Evolutionary conservation across 495 filamentous ascomycete species (phyloP).

Genomic region (Hypomontagnella monticulosa): DNA sequence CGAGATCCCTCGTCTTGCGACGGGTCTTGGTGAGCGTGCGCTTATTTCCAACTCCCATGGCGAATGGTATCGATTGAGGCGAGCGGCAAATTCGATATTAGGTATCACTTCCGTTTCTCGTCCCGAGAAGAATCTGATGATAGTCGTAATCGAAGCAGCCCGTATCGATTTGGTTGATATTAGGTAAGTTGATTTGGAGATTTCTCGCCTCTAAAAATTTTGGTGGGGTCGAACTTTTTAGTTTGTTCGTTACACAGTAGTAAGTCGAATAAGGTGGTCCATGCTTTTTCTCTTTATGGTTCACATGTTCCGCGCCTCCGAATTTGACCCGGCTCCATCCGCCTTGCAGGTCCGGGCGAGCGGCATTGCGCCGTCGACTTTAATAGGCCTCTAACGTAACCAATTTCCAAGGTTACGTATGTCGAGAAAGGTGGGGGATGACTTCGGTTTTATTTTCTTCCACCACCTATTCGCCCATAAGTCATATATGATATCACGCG

Average conservation of each 20-base stretch:
- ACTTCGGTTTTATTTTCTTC: neutral
- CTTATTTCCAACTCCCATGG: constrained; percentile 64
- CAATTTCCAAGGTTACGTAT: neutral
- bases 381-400: constrained; percentile 9
- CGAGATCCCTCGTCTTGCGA: constrained; percentile 73
- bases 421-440: neutral
- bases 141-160: neutral
- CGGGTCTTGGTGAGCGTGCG: constrained; percentile 69
- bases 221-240: constrained; percentile 44
- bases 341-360: constrained; percentile 32
- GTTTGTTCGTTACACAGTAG: neutral
- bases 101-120: neutral
- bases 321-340: constrained; percentile 36
- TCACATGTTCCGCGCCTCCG: constrained; percentile 42
- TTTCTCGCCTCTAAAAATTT: constrained; percentile 38
- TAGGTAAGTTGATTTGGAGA: constrained; percentile 34
- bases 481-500: too few species aligned
- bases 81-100: neutral
- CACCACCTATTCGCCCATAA: too few species aligned
- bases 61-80: constrained; percentile 4
- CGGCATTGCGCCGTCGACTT: constrained; percentile 26
- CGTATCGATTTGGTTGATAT: constrained; percentile 23
- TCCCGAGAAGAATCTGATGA: constrained; percentile 1
- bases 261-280: constrained; percentile 9
- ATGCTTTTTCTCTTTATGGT: constrained; percentile 25